A percentile compares a stretch with the other conserved stretches of the same genome.
Conservation (phyloP, 2,329 filamentous ascomycete species). For the Aquanectria penicillioides region DNA sequence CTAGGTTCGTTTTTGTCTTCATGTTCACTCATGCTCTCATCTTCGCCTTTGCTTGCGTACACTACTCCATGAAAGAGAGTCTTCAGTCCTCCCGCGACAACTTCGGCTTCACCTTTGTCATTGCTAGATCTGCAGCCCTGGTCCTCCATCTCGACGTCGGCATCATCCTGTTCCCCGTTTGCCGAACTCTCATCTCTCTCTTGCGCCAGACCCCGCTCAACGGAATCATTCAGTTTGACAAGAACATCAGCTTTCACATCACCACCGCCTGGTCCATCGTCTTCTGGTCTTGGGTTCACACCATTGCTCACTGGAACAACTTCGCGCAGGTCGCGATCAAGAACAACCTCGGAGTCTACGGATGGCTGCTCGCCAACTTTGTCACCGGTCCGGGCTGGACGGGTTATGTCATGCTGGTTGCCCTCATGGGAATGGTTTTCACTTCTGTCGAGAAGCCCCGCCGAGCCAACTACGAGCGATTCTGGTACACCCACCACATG, state of each 20-base stretch:
- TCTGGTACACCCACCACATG: conserved; percentile 91
- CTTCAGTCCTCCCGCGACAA: conserved; percentile 71
- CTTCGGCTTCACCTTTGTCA: conserved; percentile 80
- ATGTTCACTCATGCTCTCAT: conserved; percentile 78
- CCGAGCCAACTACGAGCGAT: conserved; percentile 85
- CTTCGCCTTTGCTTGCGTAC: conserved; percentile 82
- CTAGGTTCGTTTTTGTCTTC: conserved; percentile 80
- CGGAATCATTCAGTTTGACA: conserved; percentile 88
- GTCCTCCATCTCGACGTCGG: conserved; percentile 85
- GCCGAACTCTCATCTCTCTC: conserved; percentile 84
- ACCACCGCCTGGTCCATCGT: conserved; percentile 87
- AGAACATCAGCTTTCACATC: conserved; percentile 91
- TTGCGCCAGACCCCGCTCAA: conserved; percentile 83
- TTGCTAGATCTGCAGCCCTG: conserved; percentile 79
- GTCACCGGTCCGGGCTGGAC: conserved; percentile 85
- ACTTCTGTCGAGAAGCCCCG: conserved; percentile 83
- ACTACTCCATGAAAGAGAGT: conserved; percentile 83
- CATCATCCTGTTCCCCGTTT: conserved; percentile 82
- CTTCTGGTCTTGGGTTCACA: conserved; percentile 89
- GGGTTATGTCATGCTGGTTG: conserved; percentile 84
- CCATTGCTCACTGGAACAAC: conserved; percentile 88
- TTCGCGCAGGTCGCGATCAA: conserved; percentile 79
- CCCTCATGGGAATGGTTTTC: conserved; percentile 80
- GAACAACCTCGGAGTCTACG: conserved; percentile 80
- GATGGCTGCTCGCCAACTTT: conserved; percentile 81